Evolutionary conservation across 805 yeast species (phyloP), one percentile per base, ranked within the genome.

Genomic region (Wickerhamiella kurtzmanii): DNA sequence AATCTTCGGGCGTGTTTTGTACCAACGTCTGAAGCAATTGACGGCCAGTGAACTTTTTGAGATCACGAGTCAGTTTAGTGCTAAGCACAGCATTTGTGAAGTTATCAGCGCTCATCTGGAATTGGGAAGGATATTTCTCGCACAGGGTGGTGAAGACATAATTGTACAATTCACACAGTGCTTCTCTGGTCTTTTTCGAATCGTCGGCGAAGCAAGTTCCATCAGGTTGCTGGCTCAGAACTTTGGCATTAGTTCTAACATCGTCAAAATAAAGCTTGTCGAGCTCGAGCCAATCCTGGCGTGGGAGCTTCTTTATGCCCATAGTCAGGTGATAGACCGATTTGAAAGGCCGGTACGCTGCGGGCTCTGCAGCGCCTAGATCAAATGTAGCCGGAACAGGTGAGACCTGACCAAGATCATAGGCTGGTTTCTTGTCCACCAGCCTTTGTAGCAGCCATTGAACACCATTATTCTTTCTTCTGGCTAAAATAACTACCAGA

Each of bases 241-340:
- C 42, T 13, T 22, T 37, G 47, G 54, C 50, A 16, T 49, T 25
- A 32, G 46, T 39, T 48, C 57, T 53, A 45, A 65, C 60, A 48
- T 60, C 60, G 46, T 60, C 56, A 46, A 75, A 65, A 32, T 71
- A 53, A 16, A 64, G 64, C 3, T 77, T 64, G 48, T 83, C 92
- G 2, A 83, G 60, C 25, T 75, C 62, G 21, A 83, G 64, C 74
- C 80, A 74, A 37, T 80, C 79, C 38, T 71, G 68, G 2, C 77
- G 60, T 35, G 67, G 61, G 38, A 70, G 56, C 56, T 70, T 66
- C 49, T 70, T 65, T 44, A 80, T 68, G 1, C 80, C 81, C 80
- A 82, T 74, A 2, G 81, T 79, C 61, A 81, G 62, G 50, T 71
- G 73, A 66, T 73, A n/a, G 76, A 80, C 41, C 25, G 74, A 69